Evolutionary conservation across 1,284 basidiomycete species (phyloP), one percentile per base, ranked within the genome.

Genomic region (Coriolopsis trogii): DNA sequence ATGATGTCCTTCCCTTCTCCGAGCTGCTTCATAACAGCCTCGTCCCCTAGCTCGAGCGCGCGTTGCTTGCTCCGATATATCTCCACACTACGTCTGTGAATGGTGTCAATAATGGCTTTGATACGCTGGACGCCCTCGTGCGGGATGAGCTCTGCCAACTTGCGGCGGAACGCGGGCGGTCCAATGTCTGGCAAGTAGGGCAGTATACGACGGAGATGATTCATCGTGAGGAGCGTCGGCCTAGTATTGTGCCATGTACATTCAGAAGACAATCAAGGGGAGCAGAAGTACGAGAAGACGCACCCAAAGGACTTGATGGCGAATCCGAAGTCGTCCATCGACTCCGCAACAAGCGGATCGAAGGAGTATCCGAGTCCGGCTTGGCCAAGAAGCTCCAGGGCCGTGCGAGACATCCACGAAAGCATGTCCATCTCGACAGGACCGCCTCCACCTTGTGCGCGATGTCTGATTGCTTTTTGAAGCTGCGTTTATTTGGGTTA

Each of bases 1-100:
- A 69, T 60, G 46, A 70, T 59, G 36, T 69, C 68, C 43, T 62
- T 64, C 8, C 67, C 66, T 39, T 68, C 64, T 3, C 63, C 65
- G 15, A 67, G 52, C 47, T 67, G 64, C 20, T 59, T 52, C n/a
- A 53, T 39, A 6, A 65, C 53, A 6, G 58, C 58, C 26, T 64
- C 61, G 31, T 68, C 67, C n/a, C 66, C 66, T n/a, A 36, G 33
- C 21, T 55, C 49, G 9, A 70, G 42, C 21, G 63, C 61, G 2
- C 2, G 24, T 51, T 63, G 63, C 60, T 66, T 69, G 20, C 45
- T 49, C 8, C 52, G 47, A 20, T 49, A 57, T 16, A 68, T 63
- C 20, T 50, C 43, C 15, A n/a, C n/a, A n/a, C n/a, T n/a, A n/a
- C n/a, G n/a, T n/a, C n/a, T n/a, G n/a, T n/a, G n/a, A n/a, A n/a